Evolutionary conservation across 306 rosid genomes (phyloP).

Genomic region (Leucaena leucocephala): DNA sequence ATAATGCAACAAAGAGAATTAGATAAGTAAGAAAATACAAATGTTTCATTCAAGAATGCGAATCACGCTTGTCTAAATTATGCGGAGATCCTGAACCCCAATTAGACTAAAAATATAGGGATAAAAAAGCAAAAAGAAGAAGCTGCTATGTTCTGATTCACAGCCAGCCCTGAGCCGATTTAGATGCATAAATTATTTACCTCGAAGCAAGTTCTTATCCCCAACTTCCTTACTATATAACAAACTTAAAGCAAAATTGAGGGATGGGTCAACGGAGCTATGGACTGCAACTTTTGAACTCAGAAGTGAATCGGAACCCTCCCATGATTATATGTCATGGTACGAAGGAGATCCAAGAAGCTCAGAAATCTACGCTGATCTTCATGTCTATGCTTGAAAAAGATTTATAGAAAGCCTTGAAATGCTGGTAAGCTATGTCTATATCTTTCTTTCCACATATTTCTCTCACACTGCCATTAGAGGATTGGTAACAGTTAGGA

Average conservation of each 20-base stretch:
- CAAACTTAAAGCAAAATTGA: neutral
- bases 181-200: neutral
- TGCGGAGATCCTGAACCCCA: neutral
- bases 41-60: conserved; percentile 43
- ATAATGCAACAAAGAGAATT: conserved; percentile 39
- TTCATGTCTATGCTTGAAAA: conserved; percentile 79
- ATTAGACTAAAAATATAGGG: neutral
- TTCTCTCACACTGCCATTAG: conserved; percentile 77
- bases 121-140: neutral
- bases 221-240: neutral
- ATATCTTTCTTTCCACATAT: conserved; percentile 93
- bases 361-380: conserved; percentile 69
- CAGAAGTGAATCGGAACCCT: neutral
- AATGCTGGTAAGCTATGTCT: conserved; percentile 87
- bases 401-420: conserved; percentile 81
- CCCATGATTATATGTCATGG: neutral
- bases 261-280: neutral
- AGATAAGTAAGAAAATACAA: conserved; percentile 44
- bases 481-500: neutral
- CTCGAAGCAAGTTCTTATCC: neutral
- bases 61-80: conserved; percentile 32
- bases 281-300: neutral
- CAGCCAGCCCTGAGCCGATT: neutral
- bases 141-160: neutral
- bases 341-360: conserved; percentile 9